Percentiles rank a stretch among this genome's conserved stretches.
Evolutionary conservation across 2,329 filamentous ascomycete genomes (phyloP).

Genomic region (Fusarium oligoseptatum): DNA sequence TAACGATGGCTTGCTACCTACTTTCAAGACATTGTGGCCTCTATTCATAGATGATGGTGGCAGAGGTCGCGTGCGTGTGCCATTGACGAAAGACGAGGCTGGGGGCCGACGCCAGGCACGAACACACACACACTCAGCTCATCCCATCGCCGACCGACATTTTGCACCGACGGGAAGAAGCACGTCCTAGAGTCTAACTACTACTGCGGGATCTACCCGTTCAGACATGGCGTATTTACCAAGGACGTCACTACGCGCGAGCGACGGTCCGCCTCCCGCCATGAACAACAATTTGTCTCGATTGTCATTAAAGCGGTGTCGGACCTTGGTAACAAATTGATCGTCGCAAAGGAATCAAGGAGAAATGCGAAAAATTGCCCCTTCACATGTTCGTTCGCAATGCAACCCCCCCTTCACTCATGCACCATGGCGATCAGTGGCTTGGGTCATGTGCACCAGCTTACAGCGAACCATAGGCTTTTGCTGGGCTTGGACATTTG

Average conservation of each 20-base stretch:
- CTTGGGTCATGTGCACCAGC: conserved; percentile 27
- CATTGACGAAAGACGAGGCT: conserved; percentile 7
- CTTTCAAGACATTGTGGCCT: background rate
- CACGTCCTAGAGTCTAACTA: background rate
- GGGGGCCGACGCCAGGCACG: conserved; percentile 31
- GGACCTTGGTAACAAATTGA: background rate
- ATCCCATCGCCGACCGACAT: background rate
- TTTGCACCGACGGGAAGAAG: background rate
- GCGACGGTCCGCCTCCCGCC: background rate
- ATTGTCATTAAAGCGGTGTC: conserved; percentile 8
- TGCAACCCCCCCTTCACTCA: conserved; percentile 23
- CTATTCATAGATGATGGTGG: conserved; percentile 19
- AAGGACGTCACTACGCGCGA: background rate
- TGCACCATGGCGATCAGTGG: conserved; percentile 37
- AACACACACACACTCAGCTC: background rate
- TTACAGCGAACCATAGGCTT: conserved; percentile 13
- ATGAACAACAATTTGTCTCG: background rate
- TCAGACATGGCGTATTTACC: background rate
- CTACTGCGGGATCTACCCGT: background rate
- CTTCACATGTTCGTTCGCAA: conserved; percentile 32
- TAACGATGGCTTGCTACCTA: background rate
- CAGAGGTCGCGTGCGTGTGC: conserved; percentile 20
- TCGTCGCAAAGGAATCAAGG: background rate
- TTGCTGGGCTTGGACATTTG: background rate
- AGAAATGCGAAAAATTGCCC: conserved; percentile 22